These are phyloP conservation scores for Mortierella sp. DNA, from an alignment of 371 early-diverging fungal species.

Conservation along the genomic window DNA sequence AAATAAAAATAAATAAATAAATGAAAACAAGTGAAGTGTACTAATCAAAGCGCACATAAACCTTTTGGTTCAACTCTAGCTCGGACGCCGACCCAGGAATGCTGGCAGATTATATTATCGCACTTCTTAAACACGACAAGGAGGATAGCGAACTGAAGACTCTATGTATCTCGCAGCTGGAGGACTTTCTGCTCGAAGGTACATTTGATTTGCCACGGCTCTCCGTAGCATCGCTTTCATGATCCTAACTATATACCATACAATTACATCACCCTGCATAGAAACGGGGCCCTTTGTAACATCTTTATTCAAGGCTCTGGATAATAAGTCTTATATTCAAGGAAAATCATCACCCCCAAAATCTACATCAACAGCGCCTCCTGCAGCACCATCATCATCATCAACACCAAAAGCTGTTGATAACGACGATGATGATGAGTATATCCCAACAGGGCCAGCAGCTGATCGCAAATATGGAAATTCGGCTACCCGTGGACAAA, in stretches of 20 bases:
- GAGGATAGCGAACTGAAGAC: constrained; percentile 51
- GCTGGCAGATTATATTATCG: constrained; percentile 85
- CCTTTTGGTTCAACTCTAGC: constrained; percentile 53
- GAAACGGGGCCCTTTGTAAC: constrained; percentile 78
- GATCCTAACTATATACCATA: background rate
- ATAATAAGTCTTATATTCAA: constrained; percentile 49
- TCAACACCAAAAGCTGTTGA: background rate
- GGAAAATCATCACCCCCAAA: background rate
- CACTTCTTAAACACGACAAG: constrained; percentile 79
- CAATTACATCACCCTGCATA: constrained; percentile 29
- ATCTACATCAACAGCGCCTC: constrained; percentile 1
- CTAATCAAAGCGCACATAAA: constrained; percentile 12
- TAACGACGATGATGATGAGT: constrained; percentile 14
- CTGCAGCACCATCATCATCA: constrained; percentile 13
- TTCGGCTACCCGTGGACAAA: constrained; percentile 6
- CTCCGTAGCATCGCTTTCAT: background rate
- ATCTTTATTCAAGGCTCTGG: constrained; percentile 68
- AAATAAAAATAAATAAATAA: background rate
- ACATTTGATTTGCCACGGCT: background rate
- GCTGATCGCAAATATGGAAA: constrained; percentile 35
- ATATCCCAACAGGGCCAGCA: constrained; percentile 39
- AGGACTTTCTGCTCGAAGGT: constrained; percentile 74
- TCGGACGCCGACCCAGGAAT: constrained; percentile 86
- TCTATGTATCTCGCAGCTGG: constrained; percentile 61
- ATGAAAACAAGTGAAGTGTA: background rate